Percentiles rank a stretch among this genome's conserved stretches.
Conservation (phyloP, 768 basidiomycete species). For the Pleurotus platypus region DNA sequence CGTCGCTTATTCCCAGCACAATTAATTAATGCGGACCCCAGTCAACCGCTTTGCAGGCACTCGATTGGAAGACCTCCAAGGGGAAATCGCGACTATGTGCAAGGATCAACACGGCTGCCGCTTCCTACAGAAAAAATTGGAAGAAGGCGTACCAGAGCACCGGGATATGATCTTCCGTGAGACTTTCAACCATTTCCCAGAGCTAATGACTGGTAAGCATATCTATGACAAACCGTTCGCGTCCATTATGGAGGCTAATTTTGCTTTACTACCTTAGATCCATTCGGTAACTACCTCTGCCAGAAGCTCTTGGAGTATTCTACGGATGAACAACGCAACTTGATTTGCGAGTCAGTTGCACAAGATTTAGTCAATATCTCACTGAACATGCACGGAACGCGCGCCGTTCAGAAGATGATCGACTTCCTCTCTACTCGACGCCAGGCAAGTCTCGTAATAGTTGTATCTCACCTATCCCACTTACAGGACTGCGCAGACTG, state of each 20-base stretch:
- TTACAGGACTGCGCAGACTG: constrained; percentile 63
- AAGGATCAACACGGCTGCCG: constrained; percentile 99
- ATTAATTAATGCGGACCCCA: constrained; percentile 21
- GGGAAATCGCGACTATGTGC: constrained; percentile 91
- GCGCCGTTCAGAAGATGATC: constrained; percentile 99
- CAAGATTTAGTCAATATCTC: constrained; percentile 98
- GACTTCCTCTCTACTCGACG: constrained; percentile 95
- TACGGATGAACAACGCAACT: constrained; percentile 94
- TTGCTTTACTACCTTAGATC: constrained; percentile 50
- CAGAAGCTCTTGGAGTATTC: constrained; percentile 97
- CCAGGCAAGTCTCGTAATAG: constrained; percentile 60
- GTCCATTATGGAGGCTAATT: constrained; percentile 6
- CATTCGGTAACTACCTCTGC: constrained; percentile 98
- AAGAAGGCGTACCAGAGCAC: constrained; percentile 93
- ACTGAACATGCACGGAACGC: constrained; percentile 99
- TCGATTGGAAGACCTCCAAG: constrained; percentile 90
- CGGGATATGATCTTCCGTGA: constrained; percentile 99
- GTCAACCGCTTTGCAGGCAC: constrained; percentile 98
- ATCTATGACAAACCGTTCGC: background rate
- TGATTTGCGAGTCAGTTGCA: constrained; percentile 96
- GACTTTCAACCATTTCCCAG: constrained; percentile 96
- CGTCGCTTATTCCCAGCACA: background rate
- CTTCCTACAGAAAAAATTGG: constrained; percentile 97
- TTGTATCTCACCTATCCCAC: constrained; percentile 37
- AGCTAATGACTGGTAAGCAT: constrained; percentile 91